Percentiles rank a stretch among this genome's conserved stretches.
Evolutionary conservation across 2,329 filamentous ascomycete species (phyloP).

Genomic region (Neurospora sp.): DNA sequence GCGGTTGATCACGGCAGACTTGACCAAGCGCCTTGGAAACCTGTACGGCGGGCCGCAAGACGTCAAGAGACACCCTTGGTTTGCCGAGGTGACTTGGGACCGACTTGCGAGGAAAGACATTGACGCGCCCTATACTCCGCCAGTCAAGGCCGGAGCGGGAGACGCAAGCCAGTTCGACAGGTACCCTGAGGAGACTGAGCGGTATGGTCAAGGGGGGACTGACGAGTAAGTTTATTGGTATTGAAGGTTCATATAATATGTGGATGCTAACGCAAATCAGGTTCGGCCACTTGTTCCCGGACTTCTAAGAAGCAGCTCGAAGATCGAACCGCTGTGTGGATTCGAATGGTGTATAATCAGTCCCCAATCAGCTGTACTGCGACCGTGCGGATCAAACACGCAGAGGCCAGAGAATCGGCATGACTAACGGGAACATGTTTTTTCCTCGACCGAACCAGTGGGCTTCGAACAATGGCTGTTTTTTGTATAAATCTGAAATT

Average conservation of each 20-base stretch:
- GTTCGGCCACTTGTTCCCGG: conserved; percentile 63
- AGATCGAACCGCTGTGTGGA: not conserved
- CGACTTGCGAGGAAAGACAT: conserved; percentile 90
- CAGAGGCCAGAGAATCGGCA: not conserved
- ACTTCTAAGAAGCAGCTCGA: conserved; percentile 24
- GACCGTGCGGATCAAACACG: not conserved
- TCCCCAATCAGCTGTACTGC: not conserved
- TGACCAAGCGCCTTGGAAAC: conserved; percentile 93
- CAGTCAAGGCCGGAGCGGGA: conserved; percentile 84
- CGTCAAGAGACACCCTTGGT: conserved; percentile 94
- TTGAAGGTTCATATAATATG: not conserved
- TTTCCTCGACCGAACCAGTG: not conserved
- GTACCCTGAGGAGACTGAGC: conserved; percentile 93
- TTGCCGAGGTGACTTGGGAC: conserved; percentile 96
- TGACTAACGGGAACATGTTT: not conserved
- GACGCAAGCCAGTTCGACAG: conserved; percentile 97
- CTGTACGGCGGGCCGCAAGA: conserved; percentile 82
- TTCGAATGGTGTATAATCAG: not conserved
- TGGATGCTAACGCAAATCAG: conserved; percentile 29
- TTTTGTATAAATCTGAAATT: not conserved
- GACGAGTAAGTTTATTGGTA: conserved; percentile 64
- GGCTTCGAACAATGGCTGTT: not conserved
- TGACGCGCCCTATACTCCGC: conserved; percentile 93
- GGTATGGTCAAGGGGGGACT: conserved; percentile 67
- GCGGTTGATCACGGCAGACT: conserved; percentile 84